A percentile compares a stretch with the other conserved stretches of the same genome.
Evolutionary conservation across 2,329 filamentous ascomycete genomes (phyloP).

Genomic region (Tolypocladium tundrense): DNA sequence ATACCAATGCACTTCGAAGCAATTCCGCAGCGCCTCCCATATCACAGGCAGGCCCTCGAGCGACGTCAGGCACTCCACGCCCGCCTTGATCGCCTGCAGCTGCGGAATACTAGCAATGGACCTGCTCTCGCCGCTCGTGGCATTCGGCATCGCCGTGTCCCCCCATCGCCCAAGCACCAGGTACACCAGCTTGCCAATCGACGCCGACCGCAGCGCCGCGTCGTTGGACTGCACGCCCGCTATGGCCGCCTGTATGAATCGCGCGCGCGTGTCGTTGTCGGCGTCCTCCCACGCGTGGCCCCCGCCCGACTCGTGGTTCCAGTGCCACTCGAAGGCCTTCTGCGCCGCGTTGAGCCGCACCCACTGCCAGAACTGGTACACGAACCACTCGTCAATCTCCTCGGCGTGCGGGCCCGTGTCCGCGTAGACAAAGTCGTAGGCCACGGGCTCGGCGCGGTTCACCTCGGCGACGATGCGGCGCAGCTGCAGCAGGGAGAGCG

Average conservation of each 20-base stretch:
- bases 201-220: conserved; percentile 36
- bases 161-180: conserved; percentile 61
- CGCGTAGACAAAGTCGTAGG: conserved; percentile 78
- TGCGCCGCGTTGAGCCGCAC: conserved; percentile 66
- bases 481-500: conserved; percentile 65
- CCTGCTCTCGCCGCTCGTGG: conserved; percentile 28
- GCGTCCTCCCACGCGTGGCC: conserved; percentile 54
- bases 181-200: conserved; percentile 48
- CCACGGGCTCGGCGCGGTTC: conserved; percentile 55
- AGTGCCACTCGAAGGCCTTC: conserved; percentile 66
- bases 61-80: conserved; percentile 39
- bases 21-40: conserved; percentile 38
- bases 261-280: conserved; percentile 40
- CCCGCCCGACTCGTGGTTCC: conserved; percentile 41
- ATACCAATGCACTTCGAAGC: conserved; percentile 45
- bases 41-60: conserved; percentile 39
- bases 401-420: conserved; percentile 68
- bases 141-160: conserved; percentile 47
- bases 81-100: conserved; percentile 47
- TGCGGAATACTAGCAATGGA: conserved; percentile 45
- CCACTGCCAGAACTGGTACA: conserved; percentile 80
- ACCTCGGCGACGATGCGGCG: conserved; percentile 65
- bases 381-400: conserved; percentile 97
- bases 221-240: conserved; percentile 32
- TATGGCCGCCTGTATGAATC: conserved; percentile 49